A percentile compares a stretch with the other conserved stretches of the same genome.
These are phyloP conservation scores for Aspergillus sclerotialis DNA, from an alignment of 2,329 filamentous ascomycete genomes.

Conservation along the genomic window DNA sequence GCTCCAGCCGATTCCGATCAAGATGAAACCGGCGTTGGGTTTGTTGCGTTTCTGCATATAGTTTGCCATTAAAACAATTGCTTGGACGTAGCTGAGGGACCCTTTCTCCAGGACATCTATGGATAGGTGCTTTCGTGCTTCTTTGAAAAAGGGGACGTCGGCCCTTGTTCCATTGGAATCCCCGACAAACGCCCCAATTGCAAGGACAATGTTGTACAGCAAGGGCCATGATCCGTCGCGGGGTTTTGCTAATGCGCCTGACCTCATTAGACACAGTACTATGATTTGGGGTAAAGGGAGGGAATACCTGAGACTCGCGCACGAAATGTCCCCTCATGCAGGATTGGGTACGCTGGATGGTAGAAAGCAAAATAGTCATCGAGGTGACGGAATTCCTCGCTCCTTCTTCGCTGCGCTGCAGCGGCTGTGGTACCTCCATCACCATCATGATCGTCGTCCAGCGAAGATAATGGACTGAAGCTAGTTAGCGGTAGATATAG, in stretches of 20 bases:
- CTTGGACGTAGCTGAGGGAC: slow-evolving; percentile 14
- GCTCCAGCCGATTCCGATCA: slow-evolving; percentile 13
- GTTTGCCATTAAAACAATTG: slow-evolving; percentile 12
- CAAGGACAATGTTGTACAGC: slow-evolving; percentile 12
- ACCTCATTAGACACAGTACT: slow-evolving; percentile 4
- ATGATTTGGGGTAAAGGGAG: not conserved
- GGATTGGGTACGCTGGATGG: slow-evolving; percentile 12
- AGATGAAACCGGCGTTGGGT: slow-evolving; percentile 12
- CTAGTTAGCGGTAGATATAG: slow-evolving; percentile 11
- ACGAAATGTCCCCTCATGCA: slow-evolving; percentile 13
- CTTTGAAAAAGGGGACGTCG: slow-evolving; percentile 11
- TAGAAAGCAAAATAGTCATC: slow-evolving; percentile 14
- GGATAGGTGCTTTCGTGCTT: slow-evolving; percentile 11
- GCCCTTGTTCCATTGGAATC: slow-evolving; percentile 11
- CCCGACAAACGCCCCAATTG: slow-evolving; percentile 12
- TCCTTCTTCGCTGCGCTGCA: slow-evolving; percentile 2
- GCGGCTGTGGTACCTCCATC: slow-evolving; percentile 1
- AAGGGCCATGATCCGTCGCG: slow-evolving; percentile 13
- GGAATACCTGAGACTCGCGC: slow-evolving; percentile 12
- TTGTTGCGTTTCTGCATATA: slow-evolving; percentile 15
- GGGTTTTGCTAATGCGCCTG: slow-evolving; percentile 12
- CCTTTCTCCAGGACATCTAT: slow-evolving; percentile 15
- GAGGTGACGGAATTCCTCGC: slow-evolving; percentile 6
- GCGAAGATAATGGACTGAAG: slow-evolving; percentile 10
- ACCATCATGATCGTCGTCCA: slow-evolving; percentile 10